Evolutionary conservation across 2,329 filamentous ascomycete species (phyloP).

Genomic region (Verticillium longisporum): DNA sequence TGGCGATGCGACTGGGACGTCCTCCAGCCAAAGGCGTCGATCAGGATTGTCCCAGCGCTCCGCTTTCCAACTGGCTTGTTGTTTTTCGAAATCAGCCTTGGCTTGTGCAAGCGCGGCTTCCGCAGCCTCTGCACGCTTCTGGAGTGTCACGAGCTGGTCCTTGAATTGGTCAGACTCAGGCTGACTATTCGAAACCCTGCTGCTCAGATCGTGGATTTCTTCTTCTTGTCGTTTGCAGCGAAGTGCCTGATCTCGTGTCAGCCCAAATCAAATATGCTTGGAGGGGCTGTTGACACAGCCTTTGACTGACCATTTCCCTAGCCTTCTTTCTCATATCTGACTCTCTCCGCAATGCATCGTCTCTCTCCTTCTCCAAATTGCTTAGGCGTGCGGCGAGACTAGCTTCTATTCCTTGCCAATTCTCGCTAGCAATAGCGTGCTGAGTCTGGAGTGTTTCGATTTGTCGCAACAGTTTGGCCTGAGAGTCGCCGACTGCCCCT

Average conservation of each 20-base stretch:
- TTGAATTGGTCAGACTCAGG: slow-evolving; percentile 56
- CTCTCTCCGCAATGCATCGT: slow-evolving; percentile 78
- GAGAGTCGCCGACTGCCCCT: slow-evolving; percentile 71
- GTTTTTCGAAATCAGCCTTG: slow-evolving; percentile 42
- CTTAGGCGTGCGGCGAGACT: slow-evolving; percentile 72
- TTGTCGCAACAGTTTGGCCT: slow-evolving; percentile 85
- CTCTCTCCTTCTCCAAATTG: slow-evolving; percentile 80
- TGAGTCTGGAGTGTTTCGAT: slow-evolving; percentile 94
- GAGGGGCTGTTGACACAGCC: background rate
- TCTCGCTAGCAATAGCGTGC: slow-evolving; percentile 88
- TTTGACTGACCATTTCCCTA: slow-evolving; percentile 68
- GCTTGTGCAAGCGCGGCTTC: slow-evolving; percentile 57
- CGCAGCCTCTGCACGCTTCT: slow-evolving; percentile 57
- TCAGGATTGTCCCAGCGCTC: slow-evolving; percentile 29
- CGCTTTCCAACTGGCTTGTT: slow-evolving; percentile 34
- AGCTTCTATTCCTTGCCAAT: slow-evolving; percentile 94
- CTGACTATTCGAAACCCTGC: slow-evolving; percentile 56
- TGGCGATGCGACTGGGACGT: slow-evolving; percentile 32
- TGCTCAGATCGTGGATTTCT: slow-evolving; percentile 67
- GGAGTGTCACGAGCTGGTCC: slow-evolving; percentile 53
- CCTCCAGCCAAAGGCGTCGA: slow-evolving; percentile 46
- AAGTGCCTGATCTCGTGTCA: slow-evolving; percentile 40
- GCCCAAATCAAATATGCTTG: background rate
- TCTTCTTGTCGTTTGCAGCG: slow-evolving; percentile 67
- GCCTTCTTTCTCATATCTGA: slow-evolving; percentile 84